Evolutionary conservation across 805 yeast species (phyloP).

Genomic region (Lachancea sp.): DNA sequence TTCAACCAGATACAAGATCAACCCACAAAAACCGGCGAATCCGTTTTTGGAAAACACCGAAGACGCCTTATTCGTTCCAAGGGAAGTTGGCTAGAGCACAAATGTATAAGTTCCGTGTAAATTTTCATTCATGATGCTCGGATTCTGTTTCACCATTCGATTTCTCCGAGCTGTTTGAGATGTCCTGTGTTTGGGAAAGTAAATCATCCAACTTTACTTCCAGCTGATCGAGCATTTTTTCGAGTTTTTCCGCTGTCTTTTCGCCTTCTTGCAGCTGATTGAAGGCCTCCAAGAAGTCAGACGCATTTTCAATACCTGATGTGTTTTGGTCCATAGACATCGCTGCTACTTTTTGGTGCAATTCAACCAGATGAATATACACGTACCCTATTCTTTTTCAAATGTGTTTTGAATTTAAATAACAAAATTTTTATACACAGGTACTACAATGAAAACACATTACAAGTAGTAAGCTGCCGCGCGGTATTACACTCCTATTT

Average conservation of each 20-base stretch:
- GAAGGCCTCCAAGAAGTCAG: constrained; percentile 26
- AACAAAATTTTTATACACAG: not conserved
- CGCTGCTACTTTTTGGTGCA: too few species aligned
- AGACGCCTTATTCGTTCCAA: constrained; percentile 30
- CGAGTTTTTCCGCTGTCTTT: constrained; percentile 53
- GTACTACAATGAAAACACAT: too few species aligned
- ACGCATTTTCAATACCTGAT: not conserved
- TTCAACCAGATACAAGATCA: constrained; percentile 43
- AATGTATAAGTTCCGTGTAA: not conserved
- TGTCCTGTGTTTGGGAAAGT: constrained; percentile 1
- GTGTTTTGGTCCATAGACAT: too few species aligned
- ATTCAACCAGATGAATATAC: too few species aligned
- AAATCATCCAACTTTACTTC: constrained; percentile 51
- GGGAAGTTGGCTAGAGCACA: not conserved
- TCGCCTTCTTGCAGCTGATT: constrained; percentile 64
- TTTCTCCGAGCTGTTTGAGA: not conserved
- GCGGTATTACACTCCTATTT: not conserved
- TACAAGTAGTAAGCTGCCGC: too few species aligned
- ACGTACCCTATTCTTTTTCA: not conserved
- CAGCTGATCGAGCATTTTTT: constrained; percentile 55
- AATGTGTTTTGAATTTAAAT: not conserved
- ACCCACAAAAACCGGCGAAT: constrained; percentile 63
- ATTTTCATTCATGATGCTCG: not conserved
- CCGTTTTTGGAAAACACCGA: constrained; percentile 57
- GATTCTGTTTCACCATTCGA: not conserved